Evolutionary conservation across 495 filamentous ascomycete species (phyloP), one percentile per base, ranked within the genome.

Genomic region (Neurospora sp.): DNA sequence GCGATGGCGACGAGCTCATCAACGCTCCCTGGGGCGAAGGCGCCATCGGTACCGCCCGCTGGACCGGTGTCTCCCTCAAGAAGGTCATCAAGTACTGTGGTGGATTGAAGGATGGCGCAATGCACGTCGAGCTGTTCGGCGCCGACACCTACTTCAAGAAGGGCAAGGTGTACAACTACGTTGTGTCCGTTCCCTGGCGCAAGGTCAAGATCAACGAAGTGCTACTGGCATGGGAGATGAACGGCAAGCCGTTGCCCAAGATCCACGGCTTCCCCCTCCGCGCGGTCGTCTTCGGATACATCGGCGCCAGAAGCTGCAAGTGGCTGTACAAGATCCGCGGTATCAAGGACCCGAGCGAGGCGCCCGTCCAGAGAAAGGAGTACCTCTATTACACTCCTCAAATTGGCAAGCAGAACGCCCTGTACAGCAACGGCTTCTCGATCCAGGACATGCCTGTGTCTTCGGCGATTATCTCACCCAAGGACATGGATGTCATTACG

Each of bases 221-320:
- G 35, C 83, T 92, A 72, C 84, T 92, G 4, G 89, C 88, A 1
- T 92, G 87, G 87, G 90, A 91, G 75, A 91, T 91, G 90, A 92
- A 93, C 70, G 90, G 87, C 39, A 81, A 89, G 72, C 87, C 88
- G 0, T 83, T 93, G 2, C 90, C 90, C 1, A 86, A 85, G 73
- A 89, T 90, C 74, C 90, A 92, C 74, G 91, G 90, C 3, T 89
- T 82, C 31, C 90, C 90, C 4, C 78, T 93, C 4, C 84, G 91
- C 5, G 85, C 85, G 0, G 85, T 92, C 1, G 89, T 91, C 0
- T 79, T 89, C 66, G 90, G 90, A 1, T 90, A 90, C 72, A 90
- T 92, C 71, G 87, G 87, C 20, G 88, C 87, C 2, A 76, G 87
- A 41, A 86, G 83, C 72, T 83, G 84, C 69, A 90, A 90, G 78